Base-by-base conservation (phyloP, 2,329 filamentous ascomycete species). In the Calonectria ilicicola region DNA sequence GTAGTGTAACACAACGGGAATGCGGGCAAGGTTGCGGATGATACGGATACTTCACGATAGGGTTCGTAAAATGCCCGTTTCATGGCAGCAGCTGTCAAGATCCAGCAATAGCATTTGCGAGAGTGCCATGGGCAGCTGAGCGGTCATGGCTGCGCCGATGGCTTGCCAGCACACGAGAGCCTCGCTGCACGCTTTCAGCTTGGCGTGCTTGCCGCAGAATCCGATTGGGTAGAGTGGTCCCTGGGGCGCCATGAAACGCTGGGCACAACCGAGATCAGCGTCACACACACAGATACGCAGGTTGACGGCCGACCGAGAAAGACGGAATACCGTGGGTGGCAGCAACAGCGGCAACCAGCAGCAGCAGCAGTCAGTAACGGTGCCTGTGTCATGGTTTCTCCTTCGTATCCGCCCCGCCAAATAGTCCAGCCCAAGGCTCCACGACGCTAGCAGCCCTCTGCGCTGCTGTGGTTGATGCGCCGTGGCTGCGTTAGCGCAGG, bases 401-500 rank as follows among this genome's bases (percentile, higher is more conserved):
- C 53, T 60, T 60, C 53, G 53, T 40, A 60, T 60, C 53, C 53
- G 53, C 53, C 21, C 10, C 44, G n/a, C 44, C 44, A 47, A 21
- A 47, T 47, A 47, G 44, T 47, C 44, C n/a, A 47, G 44, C 44
- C n/a, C n/a, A 32, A 32, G n/a, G 44, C 44, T 47, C 44, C 44
- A 47, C 44, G 14, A 14, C 35, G 53, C 53, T 60, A 58, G 53
- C 14, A 4, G 53, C 32, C 1, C n/a, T 58, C 38, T 40, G 53
- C 32, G 12, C 53, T 60, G 32, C 32, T 60, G 19, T 10, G 3
- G 14, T 26, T 40, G 53, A 40, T 40, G 53, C 53, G 53, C 53
- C 35, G 53, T 60, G 53, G 53, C 53, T 60, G 53, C 53, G 7
- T 35, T 60, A 60, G 53, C 53, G 53, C 53, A 60, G 53, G 53